These are phyloP conservation scores for Scenedesmus sp. DNA, from an alignment of 163 green algal species.

Conservation along the genomic window DNA sequence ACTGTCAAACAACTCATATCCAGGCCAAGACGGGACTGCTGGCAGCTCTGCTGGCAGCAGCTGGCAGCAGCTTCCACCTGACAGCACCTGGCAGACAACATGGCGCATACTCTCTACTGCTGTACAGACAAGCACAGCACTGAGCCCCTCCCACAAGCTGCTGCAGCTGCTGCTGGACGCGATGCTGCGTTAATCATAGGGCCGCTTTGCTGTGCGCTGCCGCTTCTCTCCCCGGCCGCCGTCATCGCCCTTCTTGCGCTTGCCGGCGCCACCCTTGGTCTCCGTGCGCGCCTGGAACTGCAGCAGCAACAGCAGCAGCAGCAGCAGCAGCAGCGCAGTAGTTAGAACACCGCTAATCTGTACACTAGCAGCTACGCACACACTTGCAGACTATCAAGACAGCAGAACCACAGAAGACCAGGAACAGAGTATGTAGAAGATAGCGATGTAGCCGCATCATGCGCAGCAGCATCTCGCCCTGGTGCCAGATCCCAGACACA, in stretches of 20 bases:
- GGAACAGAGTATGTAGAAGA: too few relatives aligned
- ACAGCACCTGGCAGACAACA: too few relatives aligned
- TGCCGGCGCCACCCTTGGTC: slow-evolving; percentile 13
- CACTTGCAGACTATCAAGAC: background rate
- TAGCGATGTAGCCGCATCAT: background rate
- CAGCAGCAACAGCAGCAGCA: background rate
- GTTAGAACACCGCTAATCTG: background rate
- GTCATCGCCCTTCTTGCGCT: slow-evolving; percentile 47
- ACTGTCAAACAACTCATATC: too few relatives aligned
- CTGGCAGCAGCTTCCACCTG: too few relatives aligned
- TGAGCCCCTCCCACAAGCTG: background rate
- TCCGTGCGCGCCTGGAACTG: slow-evolving; percentile 31
- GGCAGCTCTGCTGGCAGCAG: too few relatives aligned
- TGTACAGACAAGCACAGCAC: background rate
- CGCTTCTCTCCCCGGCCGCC: slow-evolving; percentile 29
- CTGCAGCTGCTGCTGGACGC: background rate
- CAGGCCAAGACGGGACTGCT: too few relatives aligned
- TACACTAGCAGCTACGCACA: background rate
- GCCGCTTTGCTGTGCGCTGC: slow-evolving; percentile 46
- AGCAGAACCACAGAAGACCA: background rate
- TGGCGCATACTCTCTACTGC: too few relatives aligned
- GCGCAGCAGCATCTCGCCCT: background rate
- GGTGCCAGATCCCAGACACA: background rate
- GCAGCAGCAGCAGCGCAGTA: background rate
- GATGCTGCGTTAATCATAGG: slow-evolving; percentile 29